Evolutionary conservation across 805 yeast species (phyloP).

Genomic region (Candida sphagnicola): DNA sequence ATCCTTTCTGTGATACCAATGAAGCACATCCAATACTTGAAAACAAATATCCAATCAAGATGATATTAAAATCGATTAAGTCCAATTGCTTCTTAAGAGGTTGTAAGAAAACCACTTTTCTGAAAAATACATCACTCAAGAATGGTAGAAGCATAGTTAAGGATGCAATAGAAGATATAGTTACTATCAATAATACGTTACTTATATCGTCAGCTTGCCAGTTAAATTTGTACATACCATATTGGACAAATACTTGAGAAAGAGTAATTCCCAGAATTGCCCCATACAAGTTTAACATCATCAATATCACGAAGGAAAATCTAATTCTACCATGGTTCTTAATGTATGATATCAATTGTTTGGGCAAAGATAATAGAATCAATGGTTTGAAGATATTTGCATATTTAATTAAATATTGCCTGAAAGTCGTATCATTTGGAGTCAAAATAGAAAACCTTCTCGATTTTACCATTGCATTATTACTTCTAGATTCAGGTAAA

Average conservation of each 20-base stretch:
- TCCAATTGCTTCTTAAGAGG: slow-evolving; percentile 42
- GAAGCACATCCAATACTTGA: slow-evolving; percentile 36
- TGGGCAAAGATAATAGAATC: slow-evolving; percentile 48
- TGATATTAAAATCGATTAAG: slow-evolving; percentile 38
- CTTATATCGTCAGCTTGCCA: slow-evolving; percentile 55
- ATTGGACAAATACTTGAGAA: slow-evolving; percentile 42
- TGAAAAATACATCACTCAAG: slow-evolving; percentile 27
- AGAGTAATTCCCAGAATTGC: slow-evolving; percentile 30
- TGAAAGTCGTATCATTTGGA: background rate
- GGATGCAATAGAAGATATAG: slow-evolving; percentile 39
- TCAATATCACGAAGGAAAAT: slow-evolving; percentile 38
- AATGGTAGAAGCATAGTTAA: slow-evolving; percentile 50
- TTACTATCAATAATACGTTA: slow-evolving; percentile 41
- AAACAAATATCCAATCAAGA: slow-evolving; percentile 27
- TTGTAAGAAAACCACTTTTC: slow-evolving; percentile 20
- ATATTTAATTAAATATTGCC: background rate
- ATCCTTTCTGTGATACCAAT: slow-evolving; percentile 17
- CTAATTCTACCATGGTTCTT: slow-evolving; percentile 14
- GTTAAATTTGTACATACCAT: slow-evolving; percentile 45
- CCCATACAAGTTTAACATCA: slow-evolving; percentile 34
- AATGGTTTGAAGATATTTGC: slow-evolving; percentile 38
- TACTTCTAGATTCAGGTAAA: slow-evolving; percentile 59
- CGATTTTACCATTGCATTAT: slow-evolving; percentile 39
- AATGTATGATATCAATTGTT: slow-evolving; percentile 15
- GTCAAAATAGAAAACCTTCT: slow-evolving; percentile 9